Percentiles rank a stretch among this genome's conserved stretches.
These are phyloP conservation scores for Aspergillus tamarii DNA, from an alignment of 2,329 filamentous ascomycete genomes.

Conservation along the genomic window DNA sequence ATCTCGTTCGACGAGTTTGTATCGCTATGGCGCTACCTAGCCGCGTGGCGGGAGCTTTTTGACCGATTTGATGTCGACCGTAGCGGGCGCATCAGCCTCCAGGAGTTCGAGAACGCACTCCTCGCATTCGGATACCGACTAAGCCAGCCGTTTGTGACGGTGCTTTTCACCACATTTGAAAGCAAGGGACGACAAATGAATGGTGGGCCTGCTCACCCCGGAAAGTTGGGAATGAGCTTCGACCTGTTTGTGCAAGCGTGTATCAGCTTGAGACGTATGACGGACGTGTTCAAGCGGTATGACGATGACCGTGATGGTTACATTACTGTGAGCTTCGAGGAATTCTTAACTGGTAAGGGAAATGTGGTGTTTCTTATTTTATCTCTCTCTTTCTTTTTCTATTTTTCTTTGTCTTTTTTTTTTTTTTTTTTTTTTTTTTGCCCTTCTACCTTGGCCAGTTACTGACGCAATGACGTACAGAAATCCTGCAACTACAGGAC, in stretches of 20 bases:
- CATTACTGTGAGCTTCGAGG: conserved; percentile 80
- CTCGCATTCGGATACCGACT: conserved; percentile 93
- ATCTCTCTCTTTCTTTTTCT: too few species aligned
- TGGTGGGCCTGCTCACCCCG: conserved; percentile 38
- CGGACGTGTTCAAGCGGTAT: conserved; percentile 98
- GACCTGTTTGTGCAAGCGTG: conserved; percentile 98
- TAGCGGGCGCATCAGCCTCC: conserved; percentile 80
- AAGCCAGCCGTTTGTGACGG: conserved; percentile 77
- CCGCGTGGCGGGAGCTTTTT: conserved; percentile 91
- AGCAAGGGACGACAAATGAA: conserved; percentile 51
- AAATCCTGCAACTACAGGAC: conserved; percentile 42
- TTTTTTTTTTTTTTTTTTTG: conserved; percentile 7
- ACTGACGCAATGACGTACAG: conserved; percentile 19
- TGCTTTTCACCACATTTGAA: conserved; percentile 89
- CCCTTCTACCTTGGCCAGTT: background rate
- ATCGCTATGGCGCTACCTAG: conserved; percentile 92
- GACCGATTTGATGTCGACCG: conserved; percentile 91
- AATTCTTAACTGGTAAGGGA: conserved; percentile 67
- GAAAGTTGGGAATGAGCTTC: conserved; percentile 74
- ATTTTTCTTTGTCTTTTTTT: too few species aligned
- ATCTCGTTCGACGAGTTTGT: conserved; percentile 97
- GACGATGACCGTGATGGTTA: conserved; percentile 96
- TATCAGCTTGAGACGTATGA: conserved; percentile 97
- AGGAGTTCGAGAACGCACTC: conserved; percentile 88
- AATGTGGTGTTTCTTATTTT: background rate